Percentiles rank a stretch among this genome's conserved stretches.
These are phyloP conservation scores for Barnettozyma vustinii DNA, from an alignment of 805 yeast species.

Conservation along the genomic window DNA sequence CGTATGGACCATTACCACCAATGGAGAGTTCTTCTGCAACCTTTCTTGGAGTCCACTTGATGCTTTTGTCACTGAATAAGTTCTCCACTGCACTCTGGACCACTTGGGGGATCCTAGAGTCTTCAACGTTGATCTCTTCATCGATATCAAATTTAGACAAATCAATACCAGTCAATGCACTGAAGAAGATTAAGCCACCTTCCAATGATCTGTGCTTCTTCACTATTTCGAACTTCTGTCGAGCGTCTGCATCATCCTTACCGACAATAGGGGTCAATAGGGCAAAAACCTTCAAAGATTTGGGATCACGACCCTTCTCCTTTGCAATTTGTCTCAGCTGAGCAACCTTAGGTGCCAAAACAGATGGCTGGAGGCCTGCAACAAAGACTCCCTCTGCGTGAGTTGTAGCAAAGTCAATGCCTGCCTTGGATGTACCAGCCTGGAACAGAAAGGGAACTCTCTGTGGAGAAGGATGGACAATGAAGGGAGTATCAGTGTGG, in stretches of 20 bases:
- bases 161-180: slow-evolving; percentile 43
- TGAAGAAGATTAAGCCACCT: slow-evolving; percentile 39
- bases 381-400: slow-evolving; percentile 39
- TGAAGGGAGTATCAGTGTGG: slow-evolving; percentile 35
- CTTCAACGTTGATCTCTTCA: slow-evolving; percentile 9
- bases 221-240: slow-evolving; percentile 28
- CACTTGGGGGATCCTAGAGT: slow-evolving; percentile 23
- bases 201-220: slow-evolving; percentile 33
- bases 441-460: slow-evolving; percentile 39
- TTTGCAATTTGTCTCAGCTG: slow-evolving; percentile 30
- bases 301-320: slow-evolving; percentile 30
- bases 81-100: slow-evolving; percentile 28
- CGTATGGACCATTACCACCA: slow-evolving; percentile 29
- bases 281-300: slow-evolving; percentile 34
- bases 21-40: slow-evolving; percentile 27
- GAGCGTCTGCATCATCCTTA: slow-evolving; percentile 36
- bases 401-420: slow-evolving; percentile 37
- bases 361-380: slow-evolving; percentile 28
- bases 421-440: slow-evolving; percentile 38
- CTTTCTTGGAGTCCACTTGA: slow-evolving; percentile 22
- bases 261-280: slow-evolving; percentile 34
- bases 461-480: slow-evolving; percentile 35
- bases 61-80: slow-evolving; percentile 8
- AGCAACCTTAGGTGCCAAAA: slow-evolving; percentile 22
- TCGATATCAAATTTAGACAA: slow-evolving; percentile 29